Conservation (phyloP, 257 asterid species). For the Orobanche coerulescens region DNA sequence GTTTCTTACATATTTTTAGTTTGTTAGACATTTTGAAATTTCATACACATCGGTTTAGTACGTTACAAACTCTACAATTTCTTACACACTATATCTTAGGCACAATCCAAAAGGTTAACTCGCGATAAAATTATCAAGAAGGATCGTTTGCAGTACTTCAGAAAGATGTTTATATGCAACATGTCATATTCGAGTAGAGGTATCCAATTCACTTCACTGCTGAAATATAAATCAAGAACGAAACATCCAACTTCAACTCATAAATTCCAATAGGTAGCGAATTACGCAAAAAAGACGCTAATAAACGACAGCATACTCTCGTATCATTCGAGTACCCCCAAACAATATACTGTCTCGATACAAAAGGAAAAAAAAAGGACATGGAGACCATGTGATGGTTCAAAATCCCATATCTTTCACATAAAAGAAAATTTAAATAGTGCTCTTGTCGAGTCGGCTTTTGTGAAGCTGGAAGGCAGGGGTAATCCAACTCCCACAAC, state of each 20-base stretch:
- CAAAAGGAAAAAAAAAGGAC: not conserved
- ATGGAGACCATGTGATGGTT: not conserved
- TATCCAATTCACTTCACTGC: too few species aligned
- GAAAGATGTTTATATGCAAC: too few species aligned
- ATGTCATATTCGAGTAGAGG: too few species aligned
- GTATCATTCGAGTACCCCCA: slow-evolving; percentile 1
- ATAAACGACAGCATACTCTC: slow-evolving; percentile 12
- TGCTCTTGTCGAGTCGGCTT: slow-evolving; percentile 74
- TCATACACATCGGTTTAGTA: too few species aligned
- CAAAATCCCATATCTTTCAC: not conserved
- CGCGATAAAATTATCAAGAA: too few species aligned
- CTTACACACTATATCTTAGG: too few species aligned
- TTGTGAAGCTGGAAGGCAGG: slow-evolving; percentile 97
- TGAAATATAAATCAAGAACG: too few species aligned
- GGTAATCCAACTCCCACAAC: slow-evolving; percentile 96
- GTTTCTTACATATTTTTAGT: too few species aligned
- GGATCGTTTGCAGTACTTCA: too few species aligned
- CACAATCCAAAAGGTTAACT: too few species aligned
- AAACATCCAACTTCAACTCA: not conserved
- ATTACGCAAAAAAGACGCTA: not conserved
- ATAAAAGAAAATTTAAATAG: slow-evolving; percentile 28
- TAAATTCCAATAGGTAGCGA: not conserved
- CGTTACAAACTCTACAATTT: too few species aligned
- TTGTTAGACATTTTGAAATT: too few species aligned
- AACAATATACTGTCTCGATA: slow-evolving; percentile 17